Evolutionary conservation across 805 yeast genomes (phyloP).

Genomic region (Candida michaelii): DNA sequence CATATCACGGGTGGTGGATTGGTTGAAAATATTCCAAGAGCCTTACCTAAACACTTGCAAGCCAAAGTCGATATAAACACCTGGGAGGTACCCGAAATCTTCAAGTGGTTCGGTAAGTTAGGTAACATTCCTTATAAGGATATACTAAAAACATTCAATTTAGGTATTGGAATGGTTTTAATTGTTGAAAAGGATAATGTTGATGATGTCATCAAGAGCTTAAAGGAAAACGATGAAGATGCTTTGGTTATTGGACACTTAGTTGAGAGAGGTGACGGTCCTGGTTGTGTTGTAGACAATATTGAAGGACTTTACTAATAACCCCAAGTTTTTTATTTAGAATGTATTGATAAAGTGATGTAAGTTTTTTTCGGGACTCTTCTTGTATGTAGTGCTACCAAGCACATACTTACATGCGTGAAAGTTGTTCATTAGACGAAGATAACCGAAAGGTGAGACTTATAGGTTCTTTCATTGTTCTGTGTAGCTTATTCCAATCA

Average conservation of each 20-base stretch:
- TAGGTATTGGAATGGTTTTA: conserved; percentile 96
- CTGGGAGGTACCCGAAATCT: conserved; percentile 87
- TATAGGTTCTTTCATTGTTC: no score
- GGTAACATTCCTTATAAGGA: conserved; percentile 89
- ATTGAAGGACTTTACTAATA: conserved; percentile 33
- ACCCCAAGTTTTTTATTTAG: not conserved
- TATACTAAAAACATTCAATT: conserved; percentile 84
- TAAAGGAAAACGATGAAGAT: conserved; percentile 68
- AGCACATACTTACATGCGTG: no score
- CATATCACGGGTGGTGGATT: conserved; percentile 99
- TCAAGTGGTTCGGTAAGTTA: conserved; percentile 89
- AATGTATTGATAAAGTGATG: not conserved
- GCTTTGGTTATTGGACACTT: conserved; percentile 54
- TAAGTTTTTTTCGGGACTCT: no score
- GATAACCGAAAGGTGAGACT: no score
- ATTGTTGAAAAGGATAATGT: conserved; percentile 74
- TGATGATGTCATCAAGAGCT: conserved; percentile 49
- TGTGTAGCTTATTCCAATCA: no score
- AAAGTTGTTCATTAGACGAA: no score
- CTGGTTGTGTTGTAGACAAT: conserved; percentile 61
- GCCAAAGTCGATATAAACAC: conserved; percentile 76
- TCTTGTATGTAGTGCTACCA: no score
- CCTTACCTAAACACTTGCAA: conserved; percentile 75
- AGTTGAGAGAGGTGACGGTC: conserved; percentile 39
- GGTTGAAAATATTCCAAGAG: conserved; percentile 94